A percentile compares a stretch with the other conserved stretches of the same genome.
Conservation (phyloP, 2,329 filamentous ascomycete species). For the Beauveria medogensis region DNA sequence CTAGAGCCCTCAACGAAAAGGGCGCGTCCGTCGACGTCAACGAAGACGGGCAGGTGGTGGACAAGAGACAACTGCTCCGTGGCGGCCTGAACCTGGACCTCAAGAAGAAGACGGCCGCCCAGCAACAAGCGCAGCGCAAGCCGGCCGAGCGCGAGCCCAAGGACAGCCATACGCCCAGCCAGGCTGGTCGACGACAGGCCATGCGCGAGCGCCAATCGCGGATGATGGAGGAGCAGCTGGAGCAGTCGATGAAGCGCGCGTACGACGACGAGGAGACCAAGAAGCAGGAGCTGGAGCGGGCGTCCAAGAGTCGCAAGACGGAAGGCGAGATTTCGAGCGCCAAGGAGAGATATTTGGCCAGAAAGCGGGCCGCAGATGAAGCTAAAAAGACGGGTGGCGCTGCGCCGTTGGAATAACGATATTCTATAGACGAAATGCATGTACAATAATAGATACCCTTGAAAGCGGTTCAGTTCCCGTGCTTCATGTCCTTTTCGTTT, state of each 20-base stretch:
- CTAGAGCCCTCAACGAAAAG: constrained; percentile 56
- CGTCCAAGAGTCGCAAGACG: constrained; percentile 71
- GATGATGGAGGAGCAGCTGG: constrained; percentile 73
- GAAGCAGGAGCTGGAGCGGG: constrained; percentile 52
- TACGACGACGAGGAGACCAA: constrained; percentile 62
- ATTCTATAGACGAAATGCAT: not conserved
- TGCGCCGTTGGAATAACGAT: constrained; percentile 15
- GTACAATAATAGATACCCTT: constrained; percentile 22
- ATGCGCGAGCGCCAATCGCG: constrained; percentile 68
- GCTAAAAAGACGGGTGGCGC: constrained; percentile 45
- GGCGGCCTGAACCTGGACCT: constrained; percentile 67
- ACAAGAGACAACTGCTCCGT: constrained; percentile 71
- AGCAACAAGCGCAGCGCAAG: constrained; percentile 19
- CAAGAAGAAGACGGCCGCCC: constrained; percentile 45
- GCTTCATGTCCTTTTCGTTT: not conserved
- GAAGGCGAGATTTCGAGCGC: constrained; percentile 67
- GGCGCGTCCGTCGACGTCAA: constrained; percentile 60
- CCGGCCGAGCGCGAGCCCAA: constrained; percentile 23
- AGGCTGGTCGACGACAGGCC: constrained; percentile 49
- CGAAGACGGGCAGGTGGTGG: constrained; percentile 75
- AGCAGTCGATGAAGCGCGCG: constrained; percentile 62
- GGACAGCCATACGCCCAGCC: constrained; percentile 30
- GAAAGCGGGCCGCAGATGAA: constrained; percentile 67
- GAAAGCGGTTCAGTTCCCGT: not conserved
- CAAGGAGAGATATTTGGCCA: constrained; percentile 69